Percentiles rank a stretch among this genome's conserved stretches.
phyloP scores from a whole-genome alignment of 768 basidiomycete species.

The Mycena floridula region DNA sequence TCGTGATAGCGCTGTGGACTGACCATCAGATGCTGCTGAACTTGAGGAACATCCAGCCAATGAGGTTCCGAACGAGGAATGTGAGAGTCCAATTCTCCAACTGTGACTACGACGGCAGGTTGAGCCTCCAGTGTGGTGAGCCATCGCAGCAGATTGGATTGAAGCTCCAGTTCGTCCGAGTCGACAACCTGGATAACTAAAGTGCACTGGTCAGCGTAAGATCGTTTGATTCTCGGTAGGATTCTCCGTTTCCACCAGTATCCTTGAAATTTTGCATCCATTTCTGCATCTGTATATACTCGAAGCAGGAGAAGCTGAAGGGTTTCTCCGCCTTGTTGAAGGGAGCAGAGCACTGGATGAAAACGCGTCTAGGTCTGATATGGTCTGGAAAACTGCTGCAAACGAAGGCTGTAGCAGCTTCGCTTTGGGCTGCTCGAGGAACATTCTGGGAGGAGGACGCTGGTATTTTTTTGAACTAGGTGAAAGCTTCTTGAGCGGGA shows the following conservation, averaged over 20 bases:
- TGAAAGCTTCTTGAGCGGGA: no score
- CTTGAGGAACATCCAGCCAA: conserved; percentile 1
- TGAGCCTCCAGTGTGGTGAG: conserved; percentile 17
- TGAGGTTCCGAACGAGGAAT: conserved; percentile 3
- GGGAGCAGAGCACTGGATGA: conserved; percentile 27
- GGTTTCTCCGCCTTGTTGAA: conserved; percentile 22
- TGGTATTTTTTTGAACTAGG: no score
- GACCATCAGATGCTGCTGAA: conserved; percentile 9
- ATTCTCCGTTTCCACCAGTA: background rate
- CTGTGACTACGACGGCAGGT: conserved; percentile 27
- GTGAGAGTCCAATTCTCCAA: conserved; percentile 22
- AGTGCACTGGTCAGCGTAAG: conserved; percentile 12
- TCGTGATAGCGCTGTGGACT: conserved; percentile 15
- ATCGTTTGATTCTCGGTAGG: no score
- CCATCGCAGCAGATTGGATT: conserved; percentile 22
- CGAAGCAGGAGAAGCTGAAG: conserved; percentile 26
- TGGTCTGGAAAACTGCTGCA: no score
- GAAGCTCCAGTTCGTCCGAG: background rate
- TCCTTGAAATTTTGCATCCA: conserved; percentile 1
- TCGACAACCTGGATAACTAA: conserved; percentile 11
- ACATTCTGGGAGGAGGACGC: no score
- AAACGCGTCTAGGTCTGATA: no score
- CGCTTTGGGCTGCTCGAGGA: no score
- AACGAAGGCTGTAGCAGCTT: no score
- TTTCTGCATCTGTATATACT: conserved; percentile 7